These are phyloP conservation scores for Alternaria ventricosa DNA, from an alignment of 2,329 filamentous ascomycete species.

Conservation along the genomic window DNA sequence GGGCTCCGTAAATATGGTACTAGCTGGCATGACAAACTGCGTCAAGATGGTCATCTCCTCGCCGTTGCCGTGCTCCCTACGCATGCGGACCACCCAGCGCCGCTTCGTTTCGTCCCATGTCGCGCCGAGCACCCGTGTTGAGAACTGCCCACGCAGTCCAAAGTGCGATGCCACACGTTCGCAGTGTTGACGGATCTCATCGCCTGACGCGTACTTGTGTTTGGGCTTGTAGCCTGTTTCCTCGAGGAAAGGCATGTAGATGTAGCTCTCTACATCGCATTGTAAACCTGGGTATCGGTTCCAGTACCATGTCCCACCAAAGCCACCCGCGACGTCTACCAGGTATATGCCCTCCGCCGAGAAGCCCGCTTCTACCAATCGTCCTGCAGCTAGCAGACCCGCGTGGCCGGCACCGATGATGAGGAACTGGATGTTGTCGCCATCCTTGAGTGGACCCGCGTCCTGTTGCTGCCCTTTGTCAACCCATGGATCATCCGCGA, in stretches of 20 bases:
- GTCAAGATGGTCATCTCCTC: slow-evolving; percentile 5
- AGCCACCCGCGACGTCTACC: slow-evolving; percentile 54
- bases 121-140: slow-evolving; percentile 25
- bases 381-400: slow-evolving; percentile 9
- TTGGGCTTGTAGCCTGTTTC: slow-evolving; percentile 65
- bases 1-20: slow-evolving; percentile 51
- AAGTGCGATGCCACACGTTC: slow-evolving; percentile 46
- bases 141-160: slow-evolving; percentile 44
- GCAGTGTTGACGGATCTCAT: slow-evolving; percentile 55
- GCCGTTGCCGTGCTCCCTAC: slow-evolving; percentile 12
- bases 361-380: slow-evolving; percentile 49
- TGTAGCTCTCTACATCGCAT: slow-evolving; percentile 66
- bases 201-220: slow-evolving; percentile 53
- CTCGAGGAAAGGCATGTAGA: slow-evolving; percentile 67
- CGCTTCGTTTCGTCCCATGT: slow-evolving; percentile 21
- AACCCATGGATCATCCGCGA: slow-evolving; percentile 5
- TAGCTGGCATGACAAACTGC: slow-evolving; percentile 10
- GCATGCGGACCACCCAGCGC: slow-evolving; percentile 17
- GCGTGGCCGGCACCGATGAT: slow-evolving; percentile 8
- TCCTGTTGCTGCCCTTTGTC: not conserved
- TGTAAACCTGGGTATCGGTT: slow-evolving; percentile 57
- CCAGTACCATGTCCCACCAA: slow-evolving; percentile 58
- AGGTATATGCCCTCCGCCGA: slow-evolving; percentile 46
- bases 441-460: slow-evolving; percentile 3
- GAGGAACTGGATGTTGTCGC: slow-evolving; percentile 4